Percentiles rank a stretch among this genome's conserved stretches.
These are phyloP conservation scores for Apiotrichum gamsii DNA, from an alignment of 1,284 basidiomycete genomes.

Conservation along the genomic window DNA sequence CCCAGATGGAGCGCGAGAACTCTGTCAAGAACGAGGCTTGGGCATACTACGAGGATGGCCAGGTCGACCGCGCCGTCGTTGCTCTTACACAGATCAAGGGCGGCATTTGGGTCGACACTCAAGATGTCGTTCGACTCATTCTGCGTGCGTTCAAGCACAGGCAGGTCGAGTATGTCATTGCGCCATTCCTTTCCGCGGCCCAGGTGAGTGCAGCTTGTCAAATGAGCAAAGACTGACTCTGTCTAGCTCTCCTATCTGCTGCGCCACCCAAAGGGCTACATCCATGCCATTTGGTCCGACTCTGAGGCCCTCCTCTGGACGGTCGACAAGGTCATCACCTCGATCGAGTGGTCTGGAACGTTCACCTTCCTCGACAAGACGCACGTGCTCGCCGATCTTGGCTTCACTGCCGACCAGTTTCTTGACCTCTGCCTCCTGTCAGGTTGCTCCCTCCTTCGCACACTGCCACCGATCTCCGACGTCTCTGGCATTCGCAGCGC, in stretches of 20 bases:
- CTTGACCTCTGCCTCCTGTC: conserved; percentile 88
- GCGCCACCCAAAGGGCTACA: conserved; percentile 86
- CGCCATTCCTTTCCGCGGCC: conserved; percentile 88
- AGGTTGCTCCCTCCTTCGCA: conserved; percentile 77
- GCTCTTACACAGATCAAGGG: conserved; percentile 68
- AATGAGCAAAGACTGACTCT: neutral
- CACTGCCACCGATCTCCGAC: conserved; percentile 77
- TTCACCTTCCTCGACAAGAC: conserved; percentile 85
- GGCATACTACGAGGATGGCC: conserved; percentile 79
- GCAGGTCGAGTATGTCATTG: conserved; percentile 92
- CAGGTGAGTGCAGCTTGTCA: conserved; percentile 60
- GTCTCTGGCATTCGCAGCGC: conserved; percentile 68
- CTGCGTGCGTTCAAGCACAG: conserved; percentile 89
- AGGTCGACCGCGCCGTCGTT: conserved; percentile 77
- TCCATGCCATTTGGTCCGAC: conserved; percentile 88
- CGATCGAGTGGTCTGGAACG: conserved; percentile 64
- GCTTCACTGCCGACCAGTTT: conserved; percentile 80
- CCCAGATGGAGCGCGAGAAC: conserved; percentile 47
- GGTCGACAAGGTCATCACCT: conserved; percentile 84
- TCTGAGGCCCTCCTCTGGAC: conserved; percentile 87
- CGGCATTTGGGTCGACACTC: conserved; percentile 56
- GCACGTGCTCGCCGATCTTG: conserved; percentile 67
- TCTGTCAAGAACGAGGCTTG: conserved; percentile 62
- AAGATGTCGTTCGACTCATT: conserved; percentile 88
- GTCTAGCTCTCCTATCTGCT: conserved; percentile 82